Evolutionary conservation across 768 basidiomycete species (phyloP).

Genomic region (Gelatoporia subvermispora): DNA sequence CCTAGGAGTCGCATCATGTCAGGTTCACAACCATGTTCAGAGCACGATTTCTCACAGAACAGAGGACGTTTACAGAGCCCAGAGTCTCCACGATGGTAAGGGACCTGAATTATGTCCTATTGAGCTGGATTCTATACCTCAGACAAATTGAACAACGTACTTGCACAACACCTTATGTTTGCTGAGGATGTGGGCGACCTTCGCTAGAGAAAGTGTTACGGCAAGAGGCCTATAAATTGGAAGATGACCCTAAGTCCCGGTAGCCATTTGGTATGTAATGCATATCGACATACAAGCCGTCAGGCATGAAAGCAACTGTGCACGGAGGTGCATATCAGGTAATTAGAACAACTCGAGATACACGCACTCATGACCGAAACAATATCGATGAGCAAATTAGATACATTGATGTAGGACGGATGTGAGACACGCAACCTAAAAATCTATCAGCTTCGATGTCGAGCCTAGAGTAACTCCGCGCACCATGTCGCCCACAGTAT

Average conservation of each 20-base stretch:
- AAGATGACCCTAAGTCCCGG: neutral
- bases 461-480: neutral
- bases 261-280: neutral
- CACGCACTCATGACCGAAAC: conserved; percentile 37
- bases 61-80: conserved; percentile 49
- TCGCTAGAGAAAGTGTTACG: conserved; percentile 45
- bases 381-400: conserved; percentile 46
- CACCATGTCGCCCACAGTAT: conserved; percentile 38
- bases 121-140: neutral
- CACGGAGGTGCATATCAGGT: neutral
- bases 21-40: too few relatives aligned
- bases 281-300: conserved; percentile 37
- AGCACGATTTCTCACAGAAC: conserved; percentile 17
- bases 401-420: conserved; percentile 42
- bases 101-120: conserved; percentile 8
- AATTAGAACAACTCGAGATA: too few relatives aligned
- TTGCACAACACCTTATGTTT: conserved; percentile 48
- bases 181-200: conserved; percentile 32
- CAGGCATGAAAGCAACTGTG: conserved; percentile 42
- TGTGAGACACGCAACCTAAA: conserved; percentile 34
- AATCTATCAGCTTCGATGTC: conserved; percentile 9
- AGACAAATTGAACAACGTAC: conserved; percentile 19
- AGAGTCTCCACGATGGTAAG: conserved; percentile 64
- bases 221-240: conserved; percentile 35
- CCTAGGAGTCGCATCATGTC: conserved; percentile 12